Evolutionary conservation across 2,329 filamentous ascomycete genomes (phyloP).

Genomic region (Xylariaceae sp.): DNA sequence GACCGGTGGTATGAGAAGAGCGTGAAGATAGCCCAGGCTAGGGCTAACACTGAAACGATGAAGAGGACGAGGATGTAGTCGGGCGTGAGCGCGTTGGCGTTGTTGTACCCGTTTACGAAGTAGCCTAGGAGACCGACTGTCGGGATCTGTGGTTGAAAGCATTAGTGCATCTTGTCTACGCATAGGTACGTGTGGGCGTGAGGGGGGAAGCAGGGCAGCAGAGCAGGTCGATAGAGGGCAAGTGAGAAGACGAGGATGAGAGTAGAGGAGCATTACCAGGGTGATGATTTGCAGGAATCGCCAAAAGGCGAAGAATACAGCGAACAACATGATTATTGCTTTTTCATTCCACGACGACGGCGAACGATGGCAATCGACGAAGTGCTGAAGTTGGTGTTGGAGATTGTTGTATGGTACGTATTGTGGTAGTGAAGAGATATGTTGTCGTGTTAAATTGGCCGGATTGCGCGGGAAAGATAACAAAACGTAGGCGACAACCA

Average conservation of each 20-base stretch:
- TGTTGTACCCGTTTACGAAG: constrained; percentile 59
- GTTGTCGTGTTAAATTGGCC: too few relatives aligned
- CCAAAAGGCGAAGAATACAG: constrained; percentile 59
- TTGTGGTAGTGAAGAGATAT: too few relatives aligned
- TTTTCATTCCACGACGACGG: constrained; percentile 1
- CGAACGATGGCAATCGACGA: background rate
- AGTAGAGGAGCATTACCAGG: too few relatives aligned
- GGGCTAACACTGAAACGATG: constrained; percentile 61
- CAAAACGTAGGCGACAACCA: too few relatives aligned
- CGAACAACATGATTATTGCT: constrained; percentile 54
- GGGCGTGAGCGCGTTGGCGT: constrained; percentile 55
- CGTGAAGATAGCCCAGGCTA: constrained; percentile 61
- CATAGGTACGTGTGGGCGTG: background rate
- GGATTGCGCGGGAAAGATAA: too few relatives aligned
- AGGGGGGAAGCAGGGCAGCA: background rate
- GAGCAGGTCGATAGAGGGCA: background rate
- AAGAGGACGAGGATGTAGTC: constrained; percentile 62
- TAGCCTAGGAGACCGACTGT: constrained; percentile 63
- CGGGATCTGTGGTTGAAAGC: constrained; percentile 48
- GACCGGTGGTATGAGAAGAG: constrained; percentile 65
- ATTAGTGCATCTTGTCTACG: background rate
- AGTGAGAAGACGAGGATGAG: too few relatives aligned
- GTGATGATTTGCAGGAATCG: constrained; percentile 61
- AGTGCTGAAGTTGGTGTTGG: background rate
- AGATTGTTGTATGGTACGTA: too few relatives aligned